These are phyloP conservation scores for Flaveria sonorensis DNA, from an alignment of 129 eudicot species.

Conservation along the genomic window DNA sequence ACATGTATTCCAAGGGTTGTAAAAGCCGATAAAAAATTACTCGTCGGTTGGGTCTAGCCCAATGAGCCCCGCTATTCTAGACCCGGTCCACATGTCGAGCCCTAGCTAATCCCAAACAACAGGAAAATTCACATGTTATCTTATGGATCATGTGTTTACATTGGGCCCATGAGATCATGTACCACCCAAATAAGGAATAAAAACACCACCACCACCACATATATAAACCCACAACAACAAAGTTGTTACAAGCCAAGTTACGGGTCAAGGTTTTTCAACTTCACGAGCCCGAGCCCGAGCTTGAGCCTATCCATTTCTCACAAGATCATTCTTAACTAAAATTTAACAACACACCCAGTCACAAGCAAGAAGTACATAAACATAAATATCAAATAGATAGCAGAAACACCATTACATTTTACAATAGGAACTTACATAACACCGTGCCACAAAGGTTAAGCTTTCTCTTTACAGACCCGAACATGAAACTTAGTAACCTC, in stretches of 20 bases:
- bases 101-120: no score
- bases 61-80: no score
- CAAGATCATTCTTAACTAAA: neutral
- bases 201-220: neutral
- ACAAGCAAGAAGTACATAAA: constrained; percentile 12
- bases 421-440: constrained; percentile 34
- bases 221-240: neutral
- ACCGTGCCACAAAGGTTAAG: constrained; percentile 34
- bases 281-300: neutral
- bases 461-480: constrained; percentile 38
- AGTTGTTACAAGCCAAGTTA: neutral
- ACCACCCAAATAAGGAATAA: neutral
- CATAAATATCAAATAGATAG: constrained; percentile 10
- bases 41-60: no score
- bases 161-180: neutral
- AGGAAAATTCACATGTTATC: no score
- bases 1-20: no score
- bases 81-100: neutral
- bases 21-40: no score
- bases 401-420: constrained; percentile 9
- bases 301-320: neutral
- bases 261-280: neutral
- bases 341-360: neutral
- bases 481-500: constrained; percentile 41
- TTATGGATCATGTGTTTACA: neutral